Conservation (phyloP, 2,329 filamentous ascomycete genomes). For the Cordyceps javanica region DNA sequence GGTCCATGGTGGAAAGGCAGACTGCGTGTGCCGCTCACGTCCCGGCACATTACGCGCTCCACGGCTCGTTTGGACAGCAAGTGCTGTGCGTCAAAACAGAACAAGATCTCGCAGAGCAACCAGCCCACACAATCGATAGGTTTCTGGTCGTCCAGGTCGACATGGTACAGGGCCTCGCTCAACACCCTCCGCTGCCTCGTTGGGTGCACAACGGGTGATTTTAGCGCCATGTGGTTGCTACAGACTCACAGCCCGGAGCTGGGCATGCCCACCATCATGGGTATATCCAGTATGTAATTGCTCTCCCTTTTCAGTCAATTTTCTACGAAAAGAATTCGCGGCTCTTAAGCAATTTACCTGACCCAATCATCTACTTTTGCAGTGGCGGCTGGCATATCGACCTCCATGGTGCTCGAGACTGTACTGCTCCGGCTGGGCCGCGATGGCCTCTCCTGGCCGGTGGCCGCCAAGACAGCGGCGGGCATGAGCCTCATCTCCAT, state of each 20-base stretch:
- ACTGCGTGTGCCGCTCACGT: not conserved
- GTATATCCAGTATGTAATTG: constrained; percentile 39
- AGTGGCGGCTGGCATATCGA: constrained; percentile 47
- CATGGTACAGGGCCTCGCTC: constrained; percentile 44
- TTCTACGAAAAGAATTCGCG: too few species aligned
- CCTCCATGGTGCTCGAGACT: constrained; percentile 48
- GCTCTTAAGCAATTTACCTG: too few species aligned
- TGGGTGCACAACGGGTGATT: constrained; percentile 51
- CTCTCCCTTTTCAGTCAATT: not conserved
- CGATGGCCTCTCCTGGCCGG: constrained; percentile 40
- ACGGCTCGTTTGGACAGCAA: not conserved
- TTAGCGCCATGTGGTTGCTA: constrained; percentile 49
- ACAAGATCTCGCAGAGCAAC: not conserved
- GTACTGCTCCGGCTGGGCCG: constrained; percentile 40
- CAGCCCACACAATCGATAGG: not conserved
- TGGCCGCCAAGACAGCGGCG: constrained; percentile 44
- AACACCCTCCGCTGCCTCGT: constrained; percentile 51
- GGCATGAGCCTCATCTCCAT: constrained; percentile 56
- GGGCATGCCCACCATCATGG: constrained; percentile 44
- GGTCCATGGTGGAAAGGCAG: not conserved
- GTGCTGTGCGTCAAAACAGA: constrained; percentile 3
- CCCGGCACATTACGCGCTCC: not conserved
- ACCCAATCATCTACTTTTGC: not conserved
- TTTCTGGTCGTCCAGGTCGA: constrained; percentile 7
- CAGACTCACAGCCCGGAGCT: constrained; percentile 41